Base-by-base conservation (phyloP, 306 rosid genomes). In the Corylus americana region DNA sequence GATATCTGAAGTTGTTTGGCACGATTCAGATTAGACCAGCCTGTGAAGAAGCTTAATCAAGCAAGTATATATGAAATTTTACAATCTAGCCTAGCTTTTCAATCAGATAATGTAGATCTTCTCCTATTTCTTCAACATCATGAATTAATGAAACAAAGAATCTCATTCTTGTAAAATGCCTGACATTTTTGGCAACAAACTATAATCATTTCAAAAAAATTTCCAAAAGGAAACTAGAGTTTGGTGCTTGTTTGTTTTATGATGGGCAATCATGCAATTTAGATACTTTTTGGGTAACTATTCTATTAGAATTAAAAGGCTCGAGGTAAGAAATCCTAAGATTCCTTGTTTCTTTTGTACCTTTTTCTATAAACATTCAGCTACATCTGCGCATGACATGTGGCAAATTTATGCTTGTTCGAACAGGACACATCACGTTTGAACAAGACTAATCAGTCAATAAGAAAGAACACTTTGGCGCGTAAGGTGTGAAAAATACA, bases 21-120 rank as follows among this genome's bases (percentile, higher is more conserved):
- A 78, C 66, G 78, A 83, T 81, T 67, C 80, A 71, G 39, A 79
- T 7, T 5, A 68, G 76, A 77, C 74, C 80, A 81, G 68, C 13
- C 69, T 16, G 39, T 39, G 14, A 39, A 42, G 71, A 67, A 18
- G 25, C 71, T 17, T 39, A 8, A n/a, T 17, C 29, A 8, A 39
- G 50, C 16, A 18, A 8, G 50, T 16, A 1, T 1, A 18, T 7
- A 44, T 31, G 29, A 18, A 37, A 67, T 17, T 35, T 18, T 17
- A 67, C 25, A 39, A 67, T 39, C 13, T 67, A 63, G 50, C 47
- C 71, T 67, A 17, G 50, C 11, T 67, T 18, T 37, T 0, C 50
- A 39, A 67, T 37, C 71, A 39, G 71, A 17, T 67, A 0, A 22
- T 8, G 71, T 67, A 39, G 27, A 39, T 22, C 42, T 67, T 67